Conservation (phyloP, 2,329 filamentous ascomycete species). For the Trichoderma afroharzianum region DNA sequence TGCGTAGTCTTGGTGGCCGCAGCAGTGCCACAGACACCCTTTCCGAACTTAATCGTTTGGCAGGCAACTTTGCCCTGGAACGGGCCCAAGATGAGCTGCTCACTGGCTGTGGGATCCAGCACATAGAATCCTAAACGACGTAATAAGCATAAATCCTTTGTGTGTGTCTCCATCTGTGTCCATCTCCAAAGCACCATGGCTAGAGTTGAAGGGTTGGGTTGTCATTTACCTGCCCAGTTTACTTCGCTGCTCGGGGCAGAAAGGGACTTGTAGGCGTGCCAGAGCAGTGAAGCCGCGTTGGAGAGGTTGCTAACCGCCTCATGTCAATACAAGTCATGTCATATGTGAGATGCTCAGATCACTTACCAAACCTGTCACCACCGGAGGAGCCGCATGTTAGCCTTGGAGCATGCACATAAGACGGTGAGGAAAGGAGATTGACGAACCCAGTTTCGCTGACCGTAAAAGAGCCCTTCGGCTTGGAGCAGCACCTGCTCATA, state of each 20-base stretch:
- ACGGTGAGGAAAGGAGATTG: not conserved
- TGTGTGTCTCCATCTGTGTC: not conserved
- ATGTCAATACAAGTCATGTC: conserved; percentile 10
- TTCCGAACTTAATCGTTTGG: conserved; percentile 69
- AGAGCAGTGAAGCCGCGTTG: conserved; percentile 71
- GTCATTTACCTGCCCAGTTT: conserved; percentile 66
- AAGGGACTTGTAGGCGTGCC: conserved; percentile 75
- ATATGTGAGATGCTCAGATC: not conserved
- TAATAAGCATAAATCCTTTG: not conserved
- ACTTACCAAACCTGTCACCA: conserved; percentile 14
- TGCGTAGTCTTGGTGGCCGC: conserved; percentile 60
- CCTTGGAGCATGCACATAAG: not conserved
- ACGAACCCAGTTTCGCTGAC: conserved; percentile 75
- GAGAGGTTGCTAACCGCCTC: conserved; percentile 61
- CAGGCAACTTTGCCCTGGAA: conserved; percentile 80
- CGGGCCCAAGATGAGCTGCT: conserved; percentile 69
- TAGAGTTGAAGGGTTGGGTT: not conserved
- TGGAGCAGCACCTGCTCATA: conserved; percentile 72
- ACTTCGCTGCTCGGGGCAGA: conserved; percentile 61
- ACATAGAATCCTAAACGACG: conserved; percentile 64
- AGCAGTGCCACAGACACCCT: conserved; percentile 72
- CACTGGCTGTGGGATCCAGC: conserved; percentile 45
- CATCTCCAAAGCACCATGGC: not conserved
- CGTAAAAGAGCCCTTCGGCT: conserved; percentile 64
- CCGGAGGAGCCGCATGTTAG: not conserved